A percentile compares a stretch with the other conserved stretches of the same genome.
Conservation (phyloP, 2,329 filamentous ascomycete genomes). For the Furcasterigmium sp. region DNA sequence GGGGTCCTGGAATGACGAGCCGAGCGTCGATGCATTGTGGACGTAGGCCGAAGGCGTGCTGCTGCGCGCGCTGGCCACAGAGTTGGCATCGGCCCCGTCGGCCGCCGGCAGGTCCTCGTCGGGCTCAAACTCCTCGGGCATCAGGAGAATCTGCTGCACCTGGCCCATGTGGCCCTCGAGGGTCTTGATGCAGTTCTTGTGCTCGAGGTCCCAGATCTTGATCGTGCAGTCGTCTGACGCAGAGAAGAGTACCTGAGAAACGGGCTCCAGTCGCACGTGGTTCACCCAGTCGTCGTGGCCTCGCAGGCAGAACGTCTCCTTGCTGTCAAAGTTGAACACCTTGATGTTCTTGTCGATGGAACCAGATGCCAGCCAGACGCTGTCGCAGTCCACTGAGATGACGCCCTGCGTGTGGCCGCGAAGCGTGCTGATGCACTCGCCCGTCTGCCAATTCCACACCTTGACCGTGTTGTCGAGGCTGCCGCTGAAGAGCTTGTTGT, state of each 20-base stretch:
- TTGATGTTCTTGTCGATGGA: constrained; percentile 87
- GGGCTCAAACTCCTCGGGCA: constrained; percentile 85
- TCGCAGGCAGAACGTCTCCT: constrained; percentile 71
- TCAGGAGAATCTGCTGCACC: constrained; percentile 82
- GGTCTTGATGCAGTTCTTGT: constrained; percentile 63
- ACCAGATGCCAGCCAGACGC: constrained; percentile 77
- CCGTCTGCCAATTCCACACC: constrained; percentile 96
- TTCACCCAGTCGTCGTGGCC: constrained; percentile 97
- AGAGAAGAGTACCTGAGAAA: constrained; percentile 81
- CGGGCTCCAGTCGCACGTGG: constrained; percentile 79
- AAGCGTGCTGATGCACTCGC: constrained; percentile 77
- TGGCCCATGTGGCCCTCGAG: constrained; percentile 92
- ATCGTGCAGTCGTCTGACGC: constrained; percentile 91
- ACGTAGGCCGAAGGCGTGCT: constrained; percentile 27
- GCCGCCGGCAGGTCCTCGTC: constrained; percentile 56
- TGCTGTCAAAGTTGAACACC: constrained; percentile 86
- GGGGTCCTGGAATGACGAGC: constrained; percentile 12
- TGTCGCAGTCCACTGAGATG: constrained; percentile 82
- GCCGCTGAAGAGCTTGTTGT: constrained; percentile 84
- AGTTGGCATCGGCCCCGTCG: constrained; percentile 49
- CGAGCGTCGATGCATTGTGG: constrained; percentile 12
- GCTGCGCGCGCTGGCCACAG: constrained; percentile 42
- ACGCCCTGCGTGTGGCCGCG: constrained; percentile 76
- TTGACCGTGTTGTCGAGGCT: constrained; percentile 83
- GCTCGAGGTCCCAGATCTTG: constrained; percentile 90